Evolutionary conservation across 73 alveolate genomes (phyloP), one percentile per base, ranked within the genome.

Genomic region (Paramecium sonneborni): DNA sequence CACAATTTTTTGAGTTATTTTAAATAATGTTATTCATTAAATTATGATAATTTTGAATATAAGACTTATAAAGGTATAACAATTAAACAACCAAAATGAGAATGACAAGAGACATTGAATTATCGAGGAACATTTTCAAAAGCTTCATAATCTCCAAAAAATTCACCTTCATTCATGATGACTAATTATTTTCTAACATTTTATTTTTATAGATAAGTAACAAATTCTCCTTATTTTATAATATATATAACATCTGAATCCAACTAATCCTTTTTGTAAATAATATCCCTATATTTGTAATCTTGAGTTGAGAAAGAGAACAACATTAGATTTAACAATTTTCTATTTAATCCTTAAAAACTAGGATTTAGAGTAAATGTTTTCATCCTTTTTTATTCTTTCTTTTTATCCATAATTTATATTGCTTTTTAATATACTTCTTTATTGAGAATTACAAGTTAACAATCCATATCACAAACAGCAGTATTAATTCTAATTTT

Each of bases 81-180:
- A 79, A 79, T 46, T 23, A 79, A 21, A 10, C 12, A 3, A 30
- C 90, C 90, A 0, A 14, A 18, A 21, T 79, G 62, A 46, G 62
- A 30, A 24, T 23, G n/a, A 11, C 90, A 79, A 18, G 46, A 79
- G 12, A 79, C 52, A 46, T 18, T n/a, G 21, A n/a, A 41, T 46
- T 79, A 39, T 2, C 90, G 46, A n/a, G 76, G 69, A 1, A 43
- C 20, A 2, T 44, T 44, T 39, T 32, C 72, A 44, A 79, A 79
- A 8, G 90, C 90, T 24, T 79, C 90, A 18, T 35, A 72, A 72
- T 79, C 74, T 11, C 90, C 90, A 79, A 79, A 79, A 18, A 79
- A 46, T 10, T 39, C 69, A 0, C 90, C 90, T 43, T 57, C 76
- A 3, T 24, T 46, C 41, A 79, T 39, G n/a, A 79, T 24, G 1